phyloP scores from a whole-genome alignment of 768 basidiomycete species.

The Russula olivacea region DNA sequence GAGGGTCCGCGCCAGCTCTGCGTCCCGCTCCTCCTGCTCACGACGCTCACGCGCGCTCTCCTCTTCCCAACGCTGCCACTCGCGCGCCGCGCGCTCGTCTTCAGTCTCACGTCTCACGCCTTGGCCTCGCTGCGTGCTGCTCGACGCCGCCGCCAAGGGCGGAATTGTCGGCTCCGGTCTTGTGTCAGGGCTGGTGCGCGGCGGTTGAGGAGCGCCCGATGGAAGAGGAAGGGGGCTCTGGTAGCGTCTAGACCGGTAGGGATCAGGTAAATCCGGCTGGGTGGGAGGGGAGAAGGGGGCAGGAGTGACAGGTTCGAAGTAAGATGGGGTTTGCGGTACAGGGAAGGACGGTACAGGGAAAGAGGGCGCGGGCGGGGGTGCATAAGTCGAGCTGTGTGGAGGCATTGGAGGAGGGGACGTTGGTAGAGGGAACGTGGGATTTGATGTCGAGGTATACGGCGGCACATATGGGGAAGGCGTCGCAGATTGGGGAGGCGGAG shows the following conservation, averaged over 20 bases:
- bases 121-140: neutral
- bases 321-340: constrained; percentile 5
- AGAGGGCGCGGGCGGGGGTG: neutral
- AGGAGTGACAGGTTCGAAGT: constrained; percentile 28
- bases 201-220: neutral
- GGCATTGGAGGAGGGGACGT: constrained; percentile 9
- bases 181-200: neutral
- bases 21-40: constrained; percentile 25
- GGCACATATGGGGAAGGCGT: neutral
- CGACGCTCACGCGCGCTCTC: constrained; percentile 9
- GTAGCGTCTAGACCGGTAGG: constrained; percentile 44
- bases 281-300: constrained; percentile 18
- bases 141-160: neutral
- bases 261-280: constrained; percentile 39
- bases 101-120: constrained; percentile 8
- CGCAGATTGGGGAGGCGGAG: neutral
- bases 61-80: constrained; percentile 20
- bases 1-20: constrained; percentile 23
- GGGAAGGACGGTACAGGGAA: constrained; percentile 7
- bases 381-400: constrained; percentile 4
- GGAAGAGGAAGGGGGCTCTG: constrained; percentile 52
- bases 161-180: neutral
- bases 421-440: neutral
- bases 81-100: constrained; percentile 15
- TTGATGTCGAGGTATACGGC: neutral